phyloP scores from a whole-genome alignment of 2,329 filamentous ascomycete genomes.

The Fusarium tanahbumbuense region DNA sequence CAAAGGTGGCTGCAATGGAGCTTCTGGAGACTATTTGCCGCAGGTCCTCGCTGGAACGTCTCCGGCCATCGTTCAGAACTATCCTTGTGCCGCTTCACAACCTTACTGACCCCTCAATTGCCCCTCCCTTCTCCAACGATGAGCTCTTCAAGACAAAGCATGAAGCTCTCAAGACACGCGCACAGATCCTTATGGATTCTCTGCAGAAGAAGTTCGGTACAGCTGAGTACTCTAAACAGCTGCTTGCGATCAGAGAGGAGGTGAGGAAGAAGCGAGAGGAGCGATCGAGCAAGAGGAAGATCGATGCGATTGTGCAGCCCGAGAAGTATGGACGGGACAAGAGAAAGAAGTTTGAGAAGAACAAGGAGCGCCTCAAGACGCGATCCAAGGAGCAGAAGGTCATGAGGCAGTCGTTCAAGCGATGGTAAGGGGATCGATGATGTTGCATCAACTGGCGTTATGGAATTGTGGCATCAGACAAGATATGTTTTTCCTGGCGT shows the following conservation, averaged over 20 bases:
- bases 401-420: constrained; percentile 76
- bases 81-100: constrained; percentile 76
- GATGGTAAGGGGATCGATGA: constrained; percentile 47
- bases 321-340: constrained; percentile 83
- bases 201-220: constrained; percentile 88
- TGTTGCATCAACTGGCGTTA: constrained; percentile 47
- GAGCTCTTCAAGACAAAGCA: constrained; percentile 75
- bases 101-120: constrained; percentile 82
- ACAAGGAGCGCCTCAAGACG: constrained; percentile 84
- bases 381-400: constrained; percentile 78
- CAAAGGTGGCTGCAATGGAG: constrained; percentile 80
- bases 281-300: constrained; percentile 84
- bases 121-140: constrained; percentile 76
- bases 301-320: constrained; percentile 85
- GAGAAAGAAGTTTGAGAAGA: constrained; percentile 84
- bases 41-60: constrained; percentile 66
- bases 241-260: constrained; percentile 77
- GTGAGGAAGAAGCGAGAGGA: constrained; percentile 79
- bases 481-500: constrained; percentile 34
- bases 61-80: constrained; percentile 72
- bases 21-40: constrained; percentile 77
- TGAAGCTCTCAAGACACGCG: constrained; percentile 76
- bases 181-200: constrained; percentile 81
- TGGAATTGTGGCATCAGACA: constrained; percentile 27
- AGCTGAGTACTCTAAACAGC: constrained; percentile 77